phyloP scores from a whole-genome alignment of 495 filamentous ascomycete species.

The Diplogelasinospora grovesii region DNA sequence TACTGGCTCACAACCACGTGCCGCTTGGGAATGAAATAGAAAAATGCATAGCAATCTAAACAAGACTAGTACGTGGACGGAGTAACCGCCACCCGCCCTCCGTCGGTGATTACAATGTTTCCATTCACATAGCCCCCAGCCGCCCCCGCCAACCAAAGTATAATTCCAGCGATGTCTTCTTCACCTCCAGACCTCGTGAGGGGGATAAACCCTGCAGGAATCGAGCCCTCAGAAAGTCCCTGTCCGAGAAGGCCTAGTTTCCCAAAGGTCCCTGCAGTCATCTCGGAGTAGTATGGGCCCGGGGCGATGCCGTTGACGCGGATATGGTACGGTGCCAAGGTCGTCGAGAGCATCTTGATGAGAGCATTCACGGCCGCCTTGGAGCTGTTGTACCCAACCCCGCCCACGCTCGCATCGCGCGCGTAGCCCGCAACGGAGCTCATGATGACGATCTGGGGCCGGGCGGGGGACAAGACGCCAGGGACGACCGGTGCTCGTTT shows the following conservation, averaged over 20 bases:
- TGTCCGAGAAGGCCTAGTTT: too few species aligned
- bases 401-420: slow-evolving; percentile 30
- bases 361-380: slow-evolving; percentile 49
- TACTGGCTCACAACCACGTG: too few species aligned
- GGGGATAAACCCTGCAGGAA: too few species aligned
- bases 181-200: too few species aligned
- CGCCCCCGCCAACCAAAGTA: slow-evolving; percentile 31
- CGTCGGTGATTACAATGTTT: slow-evolving; percentile 40
- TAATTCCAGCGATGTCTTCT: slow-evolving; percentile 49
- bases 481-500: slow-evolving; percentile 30
- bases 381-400: slow-evolving; percentile 47
- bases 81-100: slow-evolving; percentile 36
- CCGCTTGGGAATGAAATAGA: too few species aligned
- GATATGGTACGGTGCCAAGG: slow-evolving; percentile 41
- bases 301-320: slow-evolving; percentile 52
- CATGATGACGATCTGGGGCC: slow-evolving; percentile 50
- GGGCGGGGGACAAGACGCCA: slow-evolving; percentile 17
- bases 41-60: too few species aligned
- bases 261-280: slow-evolving; percentile 35
- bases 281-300: slow-evolving; percentile 50
- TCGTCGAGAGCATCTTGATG: slow-evolving; percentile 47
- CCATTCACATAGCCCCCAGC: slow-evolving; percentile 44
- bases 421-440: slow-evolving; percentile 45
- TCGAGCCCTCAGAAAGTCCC: too few species aligned
- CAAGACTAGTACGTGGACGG: neutral